Percentiles rank a stretch among this genome's conserved stretches.
Evolutionary conservation across 1,284 basidiomycete species (phyloP).

Genomic region (Hypsizygus ulmarius): DNA sequence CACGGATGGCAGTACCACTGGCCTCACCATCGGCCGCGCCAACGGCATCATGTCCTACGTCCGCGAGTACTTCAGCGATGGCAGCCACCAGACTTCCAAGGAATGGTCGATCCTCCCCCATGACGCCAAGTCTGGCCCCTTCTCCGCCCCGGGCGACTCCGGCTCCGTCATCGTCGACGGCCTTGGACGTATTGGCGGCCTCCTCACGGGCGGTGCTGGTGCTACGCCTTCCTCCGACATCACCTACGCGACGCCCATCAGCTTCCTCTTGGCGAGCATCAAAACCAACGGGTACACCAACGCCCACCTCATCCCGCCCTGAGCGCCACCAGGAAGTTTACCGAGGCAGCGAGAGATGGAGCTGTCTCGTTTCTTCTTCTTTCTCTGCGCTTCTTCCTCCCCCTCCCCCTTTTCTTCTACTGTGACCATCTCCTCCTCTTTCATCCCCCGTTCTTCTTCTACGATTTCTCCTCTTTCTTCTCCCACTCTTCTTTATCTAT

Average conservation of each 20-base stretch:
- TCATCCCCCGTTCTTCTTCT: too few relatives aligned
- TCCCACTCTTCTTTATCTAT: too few relatives aligned
- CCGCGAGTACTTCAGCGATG: constrained; percentile 22
- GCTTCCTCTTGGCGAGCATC: constrained; percentile 27
- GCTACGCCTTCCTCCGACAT: constrained; percentile 19
- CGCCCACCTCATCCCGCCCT: constrained; percentile 1
- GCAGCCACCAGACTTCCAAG: constrained; percentile 27
- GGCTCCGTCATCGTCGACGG: constrained; percentile 30
- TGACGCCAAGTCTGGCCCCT: constrained; percentile 24
- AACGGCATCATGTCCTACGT: constrained; percentile 30
- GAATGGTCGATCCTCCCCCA: constrained; percentile 29
- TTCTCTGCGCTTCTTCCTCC: too few relatives aligned
- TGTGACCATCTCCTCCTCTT: too few relatives aligned
- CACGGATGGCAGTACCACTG: constrained; percentile 32
- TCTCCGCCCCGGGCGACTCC: constrained; percentile 32
- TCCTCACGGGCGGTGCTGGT: constrained; percentile 24
- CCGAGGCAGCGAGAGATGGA: too few relatives aligned
- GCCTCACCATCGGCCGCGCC: constrained; percentile 32
- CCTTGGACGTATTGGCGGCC: constrained; percentile 24
- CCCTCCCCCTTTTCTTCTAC: too few relatives aligned
- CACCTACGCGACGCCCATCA: constrained; percentile 31
- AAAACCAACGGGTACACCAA: constrained; percentile 11
- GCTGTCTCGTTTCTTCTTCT: too few relatives aligned
- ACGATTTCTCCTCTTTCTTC: too few relatives aligned
- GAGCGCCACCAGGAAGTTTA: too few relatives aligned